Evolutionary conservation across 1,284 basidiomycete species (phyloP).

Genomic region (Cerrena zonata): DNA sequence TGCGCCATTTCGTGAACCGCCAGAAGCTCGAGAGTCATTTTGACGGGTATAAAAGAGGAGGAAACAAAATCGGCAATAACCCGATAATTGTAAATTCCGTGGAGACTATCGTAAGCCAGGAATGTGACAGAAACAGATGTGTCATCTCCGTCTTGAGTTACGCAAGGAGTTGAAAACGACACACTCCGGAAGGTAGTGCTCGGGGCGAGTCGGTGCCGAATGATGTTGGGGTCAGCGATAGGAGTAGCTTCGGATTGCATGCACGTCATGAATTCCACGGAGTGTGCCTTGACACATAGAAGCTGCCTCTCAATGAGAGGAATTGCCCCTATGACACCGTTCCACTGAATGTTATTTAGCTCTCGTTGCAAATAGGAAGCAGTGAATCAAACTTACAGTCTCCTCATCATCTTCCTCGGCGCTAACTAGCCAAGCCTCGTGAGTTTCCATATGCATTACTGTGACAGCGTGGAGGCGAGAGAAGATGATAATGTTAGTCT

Average conservation of each 20-base stretch:
- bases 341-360: conserved; percentile 35
- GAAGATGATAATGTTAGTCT: background rate
- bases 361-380: background rate
- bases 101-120: conserved; percentile 47
- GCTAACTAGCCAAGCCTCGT: background rate
- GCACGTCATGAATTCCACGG: conserved; percentile 39
- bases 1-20: conserved; percentile 26
- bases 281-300: conserved; percentile 43
- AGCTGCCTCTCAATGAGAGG: conserved; percentile 42
- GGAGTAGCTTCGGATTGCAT: background rate
- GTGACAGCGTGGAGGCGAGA: conserved; percentile 1
- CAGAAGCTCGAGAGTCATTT: conserved; percentile 28
- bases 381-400: conserved; percentile 19
- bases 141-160: background rate
- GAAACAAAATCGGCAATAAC: conserved; percentile 23
- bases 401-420: conserved; percentile 22
- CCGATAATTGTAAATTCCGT: conserved; percentile 46
- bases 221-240: conserved; percentile 4
- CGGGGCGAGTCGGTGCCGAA: conserved; percentile 28
- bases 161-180: conserved; percentile 30
- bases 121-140: conserved; percentile 27
- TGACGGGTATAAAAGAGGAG: conserved; percentile 10
- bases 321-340: conserved; percentile 40
- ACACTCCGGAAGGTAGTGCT: conserved; percentile 38
- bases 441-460: background rate